Conservation (phyloP, 225 moss, liverwort and hornwort genomes). For the Polytrichum formosum region DNA sequence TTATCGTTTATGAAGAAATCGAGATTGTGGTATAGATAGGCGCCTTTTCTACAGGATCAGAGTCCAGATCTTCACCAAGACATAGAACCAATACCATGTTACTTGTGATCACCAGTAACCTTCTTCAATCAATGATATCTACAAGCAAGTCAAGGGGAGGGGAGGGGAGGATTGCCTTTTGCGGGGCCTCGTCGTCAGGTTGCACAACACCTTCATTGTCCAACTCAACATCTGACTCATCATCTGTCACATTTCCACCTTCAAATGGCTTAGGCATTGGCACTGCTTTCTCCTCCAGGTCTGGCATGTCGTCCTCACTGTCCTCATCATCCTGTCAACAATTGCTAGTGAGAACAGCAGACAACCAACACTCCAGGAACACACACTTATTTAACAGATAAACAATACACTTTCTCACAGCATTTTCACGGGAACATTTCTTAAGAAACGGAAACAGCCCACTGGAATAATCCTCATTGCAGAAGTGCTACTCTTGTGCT, state of each 20-base stretch:
- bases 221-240: slow-evolving; percentile 89
- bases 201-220: slow-evolving; percentile 73
- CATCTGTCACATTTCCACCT: slow-evolving; percentile 66
- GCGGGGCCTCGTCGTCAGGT: slow-evolving; percentile 78
- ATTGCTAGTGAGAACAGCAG: slow-evolving; percentile 5
- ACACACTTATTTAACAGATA: background rate
- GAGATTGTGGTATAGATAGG: too few species aligned
- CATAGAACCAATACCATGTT: too few species aligned
- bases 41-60: too few species aligned
- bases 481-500: background rate
- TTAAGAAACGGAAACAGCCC: too few species aligned
- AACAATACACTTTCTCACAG: too few species aligned
- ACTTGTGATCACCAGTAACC: too few species aligned
- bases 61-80: too few species aligned
- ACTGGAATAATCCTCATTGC: too few species aligned
- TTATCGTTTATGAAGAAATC: too few species aligned
- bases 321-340: slow-evolving; percentile 42
- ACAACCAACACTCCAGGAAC: background rate
- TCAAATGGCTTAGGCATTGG: slow-evolving; percentile 54
- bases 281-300: slow-evolving; percentile 45
- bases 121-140: too few species aligned
- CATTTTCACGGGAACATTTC: too few species aligned
- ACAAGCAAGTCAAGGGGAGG: too few species aligned
- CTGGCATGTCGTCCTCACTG: slow-evolving; percentile 79
- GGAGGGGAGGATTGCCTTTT: slow-evolving; percentile 49